A percentile compares a stretch with the other conserved stretches of the same genome.
Evolutionary conservation across 1,284 basidiomycete species (phyloP).

Genomic region (Cryptococcus hybrid): DNA sequence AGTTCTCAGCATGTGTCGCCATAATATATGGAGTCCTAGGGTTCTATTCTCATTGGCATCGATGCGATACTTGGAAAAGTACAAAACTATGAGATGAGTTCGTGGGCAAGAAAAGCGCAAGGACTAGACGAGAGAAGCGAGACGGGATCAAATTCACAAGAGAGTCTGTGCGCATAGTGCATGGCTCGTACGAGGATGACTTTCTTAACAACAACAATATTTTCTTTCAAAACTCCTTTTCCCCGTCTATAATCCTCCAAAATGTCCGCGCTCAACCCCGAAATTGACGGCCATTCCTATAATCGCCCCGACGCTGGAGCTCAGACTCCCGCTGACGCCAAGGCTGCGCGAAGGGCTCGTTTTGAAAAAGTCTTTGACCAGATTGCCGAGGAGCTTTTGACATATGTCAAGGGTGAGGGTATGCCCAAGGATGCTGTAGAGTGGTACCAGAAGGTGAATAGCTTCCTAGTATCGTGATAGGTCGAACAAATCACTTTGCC

Average conservation of each 20-base stretch:
- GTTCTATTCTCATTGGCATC: too few species aligned
- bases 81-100: too few species aligned
- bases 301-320: constrained; percentile 9
- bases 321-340: constrained; percentile 12
- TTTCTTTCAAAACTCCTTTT: not conserved
- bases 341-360: constrained; percentile 34
- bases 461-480: not conserved
- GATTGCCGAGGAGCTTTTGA: constrained; percentile 59
- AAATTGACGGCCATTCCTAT: constrained; percentile 18
- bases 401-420: constrained; percentile 62
- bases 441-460: constrained; percentile 68
- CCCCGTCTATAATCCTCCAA: not conserved
- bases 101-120: too few species aligned
- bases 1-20: too few species aligned
- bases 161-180: too few species aligned
- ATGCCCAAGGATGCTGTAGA: constrained; percentile 79
- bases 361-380: constrained; percentile 55
- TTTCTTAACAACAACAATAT: too few species aligned
- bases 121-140: too few species aligned
- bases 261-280: constrained; percentile 7
- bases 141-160: too few species aligned
- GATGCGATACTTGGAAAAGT: too few species aligned
- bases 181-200: too few species aligned
- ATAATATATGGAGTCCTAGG: too few species aligned
- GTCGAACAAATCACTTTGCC: not conserved